Evolutionary conservation across 208 protist species (phyloP).

Genomic region (Leishmania tarentolae): DNA sequence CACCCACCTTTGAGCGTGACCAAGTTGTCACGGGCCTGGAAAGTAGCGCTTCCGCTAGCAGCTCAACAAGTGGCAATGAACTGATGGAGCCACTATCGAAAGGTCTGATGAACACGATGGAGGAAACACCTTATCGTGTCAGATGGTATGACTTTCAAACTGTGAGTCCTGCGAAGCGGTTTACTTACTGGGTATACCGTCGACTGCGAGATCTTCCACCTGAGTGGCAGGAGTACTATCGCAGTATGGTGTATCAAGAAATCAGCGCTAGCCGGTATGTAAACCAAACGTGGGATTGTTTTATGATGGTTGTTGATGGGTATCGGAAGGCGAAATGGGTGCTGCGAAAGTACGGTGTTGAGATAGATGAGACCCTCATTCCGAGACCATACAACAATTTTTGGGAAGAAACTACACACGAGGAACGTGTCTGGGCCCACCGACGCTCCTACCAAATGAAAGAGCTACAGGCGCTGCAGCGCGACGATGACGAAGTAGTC

Average conservation of each 20-base stretch:
- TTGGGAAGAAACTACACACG: slow-evolving; percentile 89
- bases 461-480: slow-evolving; percentile 82
- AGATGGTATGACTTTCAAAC: slow-evolving; percentile 72
- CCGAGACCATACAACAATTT: slow-evolving; percentile 91
- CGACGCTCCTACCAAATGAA: slow-evolving; percentile 89
- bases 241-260: slow-evolving; percentile 86
- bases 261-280: slow-evolving; percentile 75
- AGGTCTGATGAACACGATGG: slow-evolving; percentile 58
- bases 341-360: slow-evolving; percentile 75
- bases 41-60: not conserved
- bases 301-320: slow-evolving; percentile 92
- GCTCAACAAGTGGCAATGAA: not conserved
- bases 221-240: slow-evolving; percentile 88
- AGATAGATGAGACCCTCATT: slow-evolving; percentile 79
- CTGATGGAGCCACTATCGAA: slow-evolving; percentile 54
- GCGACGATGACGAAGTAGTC: slow-evolving; percentile 77
- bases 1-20: slow-evolving; percentile 29
- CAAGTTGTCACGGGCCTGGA: not conserved
- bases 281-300: slow-evolving; percentile 89
- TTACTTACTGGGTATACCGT: slow-evolving; percentile 85
- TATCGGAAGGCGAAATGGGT: slow-evolving; percentile 90
- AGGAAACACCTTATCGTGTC: slow-evolving; percentile 68
- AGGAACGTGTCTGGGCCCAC: slow-evolving; percentile 89
- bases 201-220: slow-evolving; percentile 76
- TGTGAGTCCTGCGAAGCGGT: slow-evolving; percentile 78